Conservation (phyloP, 495 filamentous ascomycete genomes). For the Podospora pseudocomata region DNA sequence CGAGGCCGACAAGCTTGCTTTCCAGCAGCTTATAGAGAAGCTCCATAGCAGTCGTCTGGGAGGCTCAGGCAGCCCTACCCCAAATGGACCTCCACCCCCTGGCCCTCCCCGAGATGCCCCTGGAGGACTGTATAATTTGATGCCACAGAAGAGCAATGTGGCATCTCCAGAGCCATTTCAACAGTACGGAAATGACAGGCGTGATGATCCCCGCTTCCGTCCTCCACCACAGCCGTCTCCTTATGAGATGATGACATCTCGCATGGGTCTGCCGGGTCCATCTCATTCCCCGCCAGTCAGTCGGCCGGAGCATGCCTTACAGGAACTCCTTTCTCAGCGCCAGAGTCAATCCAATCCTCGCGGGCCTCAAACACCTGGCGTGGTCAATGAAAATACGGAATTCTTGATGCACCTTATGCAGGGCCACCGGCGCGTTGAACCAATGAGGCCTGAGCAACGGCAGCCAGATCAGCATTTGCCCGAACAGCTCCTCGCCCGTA, state of each 20-base stretch:
- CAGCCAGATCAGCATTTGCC: slow-evolving; percentile 44
- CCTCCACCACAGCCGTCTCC: slow-evolving; percentile 23
- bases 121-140: slow-evolving; percentile 30
- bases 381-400: slow-evolving; percentile 49
- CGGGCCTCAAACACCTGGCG: slow-evolving; percentile 35
- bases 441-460: slow-evolving; percentile 8
- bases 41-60: slow-evolving; percentile 48
- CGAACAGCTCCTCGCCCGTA: slow-evolving; percentile 34
- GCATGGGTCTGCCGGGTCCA: slow-evolving; percentile 31
- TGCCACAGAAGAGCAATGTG: slow-evolving; percentile 31
- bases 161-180: slow-evolving; percentile 43
- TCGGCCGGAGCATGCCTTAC: slow-evolving; percentile 51
- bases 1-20: slow-evolving; percentile 80
- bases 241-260: slow-evolving; percentile 45
- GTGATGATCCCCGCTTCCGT: slow-evolving; percentile 36
- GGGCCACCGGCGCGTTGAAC: slow-evolving; percentile 28
- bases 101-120: slow-evolving; percentile 22
- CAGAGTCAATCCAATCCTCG: slow-evolving; percentile 38
- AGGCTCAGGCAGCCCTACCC: slow-evolving; percentile 14
- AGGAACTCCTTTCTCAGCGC: slow-evolving; percentile 52
- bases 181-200: slow-evolving; percentile 41
- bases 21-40: slow-evolving; percentile 83
- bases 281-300: slow-evolving; percentile 36
- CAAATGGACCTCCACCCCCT: slow-evolving; percentile 22
- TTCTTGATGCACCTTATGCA: slow-evolving; percentile 57